Base-by-base conservation (phyloP, 768 basidiomycete species). In the Termitomyces sp. region DNA sequence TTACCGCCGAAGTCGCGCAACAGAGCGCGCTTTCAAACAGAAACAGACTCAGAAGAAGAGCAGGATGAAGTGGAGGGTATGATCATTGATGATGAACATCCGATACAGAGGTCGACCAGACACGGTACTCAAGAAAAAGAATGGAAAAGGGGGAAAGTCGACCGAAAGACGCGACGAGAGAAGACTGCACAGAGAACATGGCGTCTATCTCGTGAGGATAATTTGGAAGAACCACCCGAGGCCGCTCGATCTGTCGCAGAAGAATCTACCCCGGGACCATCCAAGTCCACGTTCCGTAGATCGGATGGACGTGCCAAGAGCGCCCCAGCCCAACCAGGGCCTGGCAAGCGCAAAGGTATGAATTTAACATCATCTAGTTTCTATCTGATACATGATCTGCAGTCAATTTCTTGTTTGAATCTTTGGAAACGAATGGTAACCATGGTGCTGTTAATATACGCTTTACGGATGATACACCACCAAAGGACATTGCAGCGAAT, bases 51-150 rank as follows among this genome's bases (percentile, higher is more conserved):
- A 18, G 70, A 71, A 51, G 72, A 73, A 33, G 76, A 75, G 40
- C 77, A 81, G 59, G 75, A 75, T 18, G 81, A 82, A 59, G 77
- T 82, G 13, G 78, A 81, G 56, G 75, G 76, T 46, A 84, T 87
- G 80, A 61, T 81, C 6, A 65, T 81, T 16, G 75, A 77, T 51
- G 78, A 81, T 59, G 68, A 50, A 18, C 41, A 46, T 13, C 46
- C 32, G 44, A 54, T 50, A 8, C 53, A 58, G 18, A 71, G 67
- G 35, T 68, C 68, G 8, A 55, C 67, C 56, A 66, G 59, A 44
- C 62, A 60, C 56, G 66, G 62, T 47, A 59, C 47, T 63, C 57
- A 33, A 67, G 58, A 70, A 65, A 41, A 64, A 68, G 36, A 70
- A 71, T 56, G 73, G 30, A 41, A 77, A 36, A 68, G 71, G 53